These are phyloP conservation scores for Candida michaelii DNA, from an alignment of 805 yeast species.

Conservation along the genomic window DNA sequence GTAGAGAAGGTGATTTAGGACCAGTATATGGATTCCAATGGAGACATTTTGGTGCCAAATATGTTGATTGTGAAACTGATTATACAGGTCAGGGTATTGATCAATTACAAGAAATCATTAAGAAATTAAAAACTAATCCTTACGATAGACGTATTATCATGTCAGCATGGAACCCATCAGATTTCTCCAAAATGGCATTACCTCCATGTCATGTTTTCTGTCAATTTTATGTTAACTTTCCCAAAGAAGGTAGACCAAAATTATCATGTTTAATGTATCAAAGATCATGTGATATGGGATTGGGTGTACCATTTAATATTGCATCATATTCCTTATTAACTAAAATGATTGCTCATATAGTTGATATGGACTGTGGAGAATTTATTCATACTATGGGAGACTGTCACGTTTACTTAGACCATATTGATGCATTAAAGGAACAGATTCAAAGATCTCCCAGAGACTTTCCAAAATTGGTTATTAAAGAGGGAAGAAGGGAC, in stretches of 20 bases:
- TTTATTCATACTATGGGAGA: constrained; percentile 96
- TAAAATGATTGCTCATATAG: constrained; percentile 93
- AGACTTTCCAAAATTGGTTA: constrained; percentile 73
- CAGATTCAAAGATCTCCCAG: constrained; percentile 78
- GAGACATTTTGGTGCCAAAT: constrained; percentile 98
- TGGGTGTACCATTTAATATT: constrained; percentile 98
- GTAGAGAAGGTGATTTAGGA: constrained; percentile 93
- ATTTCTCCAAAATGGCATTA: constrained; percentile 88
- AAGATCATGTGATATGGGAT: constrained; percentile 98
- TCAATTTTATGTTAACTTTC: constrained; percentile 90
- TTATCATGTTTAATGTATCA: constrained; percentile 90
- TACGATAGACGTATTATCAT: constrained; percentile 91
- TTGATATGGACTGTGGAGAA: constrained; percentile 93
- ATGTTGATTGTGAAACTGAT: constrained; percentile 81
- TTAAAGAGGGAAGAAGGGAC: constrained; percentile 52
- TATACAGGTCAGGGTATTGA: constrained; percentile 88
- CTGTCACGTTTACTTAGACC: constrained; percentile 92
- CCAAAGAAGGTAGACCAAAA: constrained; percentile 56
- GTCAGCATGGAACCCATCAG: constrained; percentile 99
- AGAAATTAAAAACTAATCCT: constrained; percentile 82
- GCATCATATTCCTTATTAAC: constrained; percentile 94
- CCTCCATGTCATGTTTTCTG: constrained; percentile 98
- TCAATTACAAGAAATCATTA: constrained; percentile 77
- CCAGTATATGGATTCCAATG: constrained; percentile 99
- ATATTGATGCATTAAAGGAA: constrained; percentile 82